phyloP scores from a whole-genome alignment of 179 eudicot species.

The Spinacia oleracea region DNA sequence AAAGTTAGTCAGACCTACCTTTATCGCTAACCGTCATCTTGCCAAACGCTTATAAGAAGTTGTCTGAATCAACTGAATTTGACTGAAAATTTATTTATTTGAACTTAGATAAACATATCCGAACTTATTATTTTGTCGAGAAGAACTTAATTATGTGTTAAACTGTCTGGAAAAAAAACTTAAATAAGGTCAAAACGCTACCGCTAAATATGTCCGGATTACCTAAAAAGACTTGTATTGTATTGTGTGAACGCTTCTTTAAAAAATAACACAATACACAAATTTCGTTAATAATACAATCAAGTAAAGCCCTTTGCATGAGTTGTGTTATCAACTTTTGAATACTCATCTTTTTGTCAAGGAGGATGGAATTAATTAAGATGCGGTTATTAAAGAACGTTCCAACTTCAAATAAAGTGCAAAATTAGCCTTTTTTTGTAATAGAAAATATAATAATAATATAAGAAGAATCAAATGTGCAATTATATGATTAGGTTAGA shows the following conservation, averaged over 20 bases:
- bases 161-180: too few relatives aligned
- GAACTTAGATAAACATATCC: too few relatives aligned
- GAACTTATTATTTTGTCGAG: too few relatives aligned
- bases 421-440: constrained; percentile 26
- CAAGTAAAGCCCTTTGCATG: constrained; percentile 28
- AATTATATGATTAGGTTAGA: constrained; percentile 3
- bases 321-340: constrained; percentile 34
- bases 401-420: constrained; percentile 19
- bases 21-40: too few relatives aligned
- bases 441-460: too few relatives aligned
- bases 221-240: not conserved
- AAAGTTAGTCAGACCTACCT: too few relatives aligned
- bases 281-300: not conserved
- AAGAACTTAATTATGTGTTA: too few relatives aligned
- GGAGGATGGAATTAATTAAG: constrained; percentile 16
- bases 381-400: constrained; percentile 20
- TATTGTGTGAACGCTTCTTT: constrained; percentile 22
- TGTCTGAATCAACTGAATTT: too few relatives aligned
- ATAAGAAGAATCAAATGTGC: constrained; percentile 27
- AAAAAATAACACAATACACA: constrained; percentile 1
- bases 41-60: too few relatives aligned
- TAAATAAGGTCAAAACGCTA: too few relatives aligned
- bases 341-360: constrained; percentile 17
- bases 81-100: too few relatives aligned
- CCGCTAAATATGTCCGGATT: too few relatives aligned